Evolutionary conservation across 768 basidiomycete genomes (phyloP), one percentile per base, ranked within the genome.

Genomic region (Pulveroboletus sp.): DNA sequence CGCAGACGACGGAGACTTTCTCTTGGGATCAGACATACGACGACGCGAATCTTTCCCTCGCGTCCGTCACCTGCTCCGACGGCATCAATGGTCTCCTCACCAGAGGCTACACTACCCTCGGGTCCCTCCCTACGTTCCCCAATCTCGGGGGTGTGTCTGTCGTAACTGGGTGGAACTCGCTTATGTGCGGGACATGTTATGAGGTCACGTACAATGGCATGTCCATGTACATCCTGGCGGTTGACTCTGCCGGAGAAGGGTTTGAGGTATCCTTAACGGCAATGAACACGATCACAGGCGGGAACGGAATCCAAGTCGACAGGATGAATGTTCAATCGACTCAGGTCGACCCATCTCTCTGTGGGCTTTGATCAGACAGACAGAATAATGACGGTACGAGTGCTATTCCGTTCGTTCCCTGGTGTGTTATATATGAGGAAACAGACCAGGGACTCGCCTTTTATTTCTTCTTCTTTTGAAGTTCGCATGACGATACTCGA

Each of bases 281-380:
- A 15, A 78, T 83, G 79, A 75, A 83, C 52, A 57, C 56, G 15
- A 60, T 83, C 52, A 83, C 82, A 10, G 65, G 68, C 42, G 71
- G 69, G 31, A 65, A 76, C 55, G 82, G 75, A 0, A 69, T 62
- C 37, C 58, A 71, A 32, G 59, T 78, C 24, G 83, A 83, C 9
- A 66, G 75, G 21, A 70, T 84, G 18, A 39, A 69, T 12, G 79
- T 79, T 10, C 68, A 61, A 8, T 67, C 76, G 6, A 65, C 51
- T 3, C 64, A 77, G 51, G 76, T 84, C 9, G 65, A 55, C 35
- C 49, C 72, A 7, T 76, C 80, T 0, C 52, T 60, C 43, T 86
- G 85, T 58, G 81, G 81, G 24, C 32, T 68, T 8, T 53, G 26
- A 9, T 49, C 27, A 28, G 5, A 28, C 27, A 3, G 27, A 28